phyloP scores from a whole-genome alignment of 2,329 filamentous ascomycete species.

The Aspergillus floridensis region DNA sequence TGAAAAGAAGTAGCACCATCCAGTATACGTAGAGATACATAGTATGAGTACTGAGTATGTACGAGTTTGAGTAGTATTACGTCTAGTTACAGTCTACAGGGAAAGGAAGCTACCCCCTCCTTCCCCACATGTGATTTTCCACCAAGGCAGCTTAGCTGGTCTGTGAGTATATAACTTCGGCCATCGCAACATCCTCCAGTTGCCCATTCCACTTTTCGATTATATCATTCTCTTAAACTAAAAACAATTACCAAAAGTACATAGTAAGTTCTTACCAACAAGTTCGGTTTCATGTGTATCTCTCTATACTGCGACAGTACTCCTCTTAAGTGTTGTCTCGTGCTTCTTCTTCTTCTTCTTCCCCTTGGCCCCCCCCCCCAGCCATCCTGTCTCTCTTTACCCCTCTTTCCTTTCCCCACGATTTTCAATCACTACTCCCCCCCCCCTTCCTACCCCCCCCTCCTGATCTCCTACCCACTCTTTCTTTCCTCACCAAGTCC shows the following conservation, averaged over 20 bases:
- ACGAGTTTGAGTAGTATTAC: background rate
- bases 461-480: too few species aligned
- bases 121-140: slow-evolving; percentile 21
- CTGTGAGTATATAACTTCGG: background rate
- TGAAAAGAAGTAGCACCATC: too few species aligned
- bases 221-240: too few species aligned
- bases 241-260: too few species aligned
- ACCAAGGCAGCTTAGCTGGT: background rate
- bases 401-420: background rate
- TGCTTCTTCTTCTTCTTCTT: too few species aligned
- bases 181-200: background rate
- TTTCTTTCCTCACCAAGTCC: too few species aligned
- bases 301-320: too few species aligned
- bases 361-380: background rate
- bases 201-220: background rate
- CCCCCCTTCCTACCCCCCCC: too few species aligned
- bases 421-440: background rate
- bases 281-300: too few species aligned
- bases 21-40: background rate
- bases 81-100: background rate
- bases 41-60: background rate
- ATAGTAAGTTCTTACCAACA: too few species aligned
- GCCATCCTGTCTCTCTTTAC: background rate
- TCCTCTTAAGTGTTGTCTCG: too few species aligned
- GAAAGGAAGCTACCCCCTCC: background rate